phyloP scores from a whole-genome alignment of 1,139 yeast species.

The Diutina scorzettiae region DNA sequence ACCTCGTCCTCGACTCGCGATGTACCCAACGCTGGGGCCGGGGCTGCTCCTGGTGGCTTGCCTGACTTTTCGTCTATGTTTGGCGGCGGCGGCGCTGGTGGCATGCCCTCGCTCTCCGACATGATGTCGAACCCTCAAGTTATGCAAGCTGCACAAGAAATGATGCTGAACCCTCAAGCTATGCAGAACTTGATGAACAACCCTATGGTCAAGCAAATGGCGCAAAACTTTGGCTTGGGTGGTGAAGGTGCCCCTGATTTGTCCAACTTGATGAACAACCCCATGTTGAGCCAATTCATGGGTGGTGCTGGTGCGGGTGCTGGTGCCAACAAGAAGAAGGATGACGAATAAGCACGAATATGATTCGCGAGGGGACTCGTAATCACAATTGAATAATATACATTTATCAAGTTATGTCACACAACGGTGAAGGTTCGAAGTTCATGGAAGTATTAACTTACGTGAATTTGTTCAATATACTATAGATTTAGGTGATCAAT shows the following conservation, averaged over 20 bases:
- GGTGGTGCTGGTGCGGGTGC: slow-evolving; percentile 9
- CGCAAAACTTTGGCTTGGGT: slow-evolving; percentile 43
- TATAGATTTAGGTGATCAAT: no score
- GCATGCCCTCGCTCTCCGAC: slow-evolving; percentile 42
- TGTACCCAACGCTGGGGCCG: slow-evolving; percentile 22
- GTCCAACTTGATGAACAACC: slow-evolving; percentile 67
- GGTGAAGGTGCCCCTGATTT: slow-evolving; percentile 34
- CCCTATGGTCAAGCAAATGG: slow-evolving; percentile 73
- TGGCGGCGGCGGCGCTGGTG: slow-evolving; percentile 48
- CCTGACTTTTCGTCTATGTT: slow-evolving; percentile 60
- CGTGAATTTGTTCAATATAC: no score
- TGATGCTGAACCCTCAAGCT: slow-evolving; percentile 86
- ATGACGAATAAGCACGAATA: slow-evolving; percentile 1
- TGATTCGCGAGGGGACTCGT: no score
- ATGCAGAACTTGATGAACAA: slow-evolving; percentile 67
- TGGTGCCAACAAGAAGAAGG: slow-evolving; percentile 2
- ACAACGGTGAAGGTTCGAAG: no score
- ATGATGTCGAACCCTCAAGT: slow-evolving; percentile 83
- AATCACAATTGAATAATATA: no score
- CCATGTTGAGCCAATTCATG: slow-evolving; percentile 33
- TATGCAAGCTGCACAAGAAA: slow-evolving; percentile 85
- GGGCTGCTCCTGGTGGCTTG: slow-evolving; percentile 49
- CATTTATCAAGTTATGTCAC: no score
- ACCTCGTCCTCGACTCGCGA: slow-evolving; percentile 12
- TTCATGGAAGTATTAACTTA: no score